These are phyloP conservation scores for Insectozyma bohioensis DNA, from an alignment of 1,139 yeast genomes.

Conservation along the genomic window DNA sequence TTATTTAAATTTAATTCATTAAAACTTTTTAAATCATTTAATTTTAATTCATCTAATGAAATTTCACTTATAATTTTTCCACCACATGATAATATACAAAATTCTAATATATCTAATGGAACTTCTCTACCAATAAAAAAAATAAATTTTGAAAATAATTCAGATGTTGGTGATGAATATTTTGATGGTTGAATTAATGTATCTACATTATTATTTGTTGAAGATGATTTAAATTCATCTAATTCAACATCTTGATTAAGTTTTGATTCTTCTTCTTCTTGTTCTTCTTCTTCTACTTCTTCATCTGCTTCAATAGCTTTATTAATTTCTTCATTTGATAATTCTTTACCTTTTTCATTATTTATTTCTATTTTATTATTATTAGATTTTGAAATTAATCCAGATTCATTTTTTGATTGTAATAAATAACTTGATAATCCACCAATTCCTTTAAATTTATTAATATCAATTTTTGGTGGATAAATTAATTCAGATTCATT, in stretches of 20 bases:
- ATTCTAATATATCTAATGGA: conserved; percentile 86
- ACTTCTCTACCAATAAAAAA: conserved; percentile 96
- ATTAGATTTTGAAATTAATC: background rate
- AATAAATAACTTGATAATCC: conserved; percentile 84
- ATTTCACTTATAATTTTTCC: conserved; percentile 86
- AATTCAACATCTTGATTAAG: conserved; percentile 50
- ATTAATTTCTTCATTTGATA: conserved; percentile 44
- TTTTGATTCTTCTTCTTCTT: conserved; percentile 38
- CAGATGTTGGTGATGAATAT: conserved; percentile 56
- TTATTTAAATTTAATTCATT: conserved; percentile 58
- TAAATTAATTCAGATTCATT: conserved; percentile 82
- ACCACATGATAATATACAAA: conserved; percentile 83
- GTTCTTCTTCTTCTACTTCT: conserved; percentile 35
- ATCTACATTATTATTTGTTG: conserved; percentile 65
- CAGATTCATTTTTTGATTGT: conserved; percentile 31
- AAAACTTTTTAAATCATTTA: conserved; percentile 39
- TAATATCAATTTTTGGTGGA: conserved; percentile 82
- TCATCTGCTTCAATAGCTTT: conserved; percentile 55
- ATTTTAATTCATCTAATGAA: conserved; percentile 71
- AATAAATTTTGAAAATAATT: conserved; percentile 69
- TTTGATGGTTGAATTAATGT: conserved; percentile 76
- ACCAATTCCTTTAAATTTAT: conserved; percentile 79
- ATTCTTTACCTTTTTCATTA: conserved; percentile 37
- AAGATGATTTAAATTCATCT: conserved; percentile 66
- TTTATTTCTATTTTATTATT: conserved; percentile 14